A percentile compares a stretch with the other conserved stretches of the same genome.
These are phyloP conservation scores for Kwoniella dendrophila DNA, from an alignment of 768 basidiomycete species.

Conservation along the genomic window DNA sequence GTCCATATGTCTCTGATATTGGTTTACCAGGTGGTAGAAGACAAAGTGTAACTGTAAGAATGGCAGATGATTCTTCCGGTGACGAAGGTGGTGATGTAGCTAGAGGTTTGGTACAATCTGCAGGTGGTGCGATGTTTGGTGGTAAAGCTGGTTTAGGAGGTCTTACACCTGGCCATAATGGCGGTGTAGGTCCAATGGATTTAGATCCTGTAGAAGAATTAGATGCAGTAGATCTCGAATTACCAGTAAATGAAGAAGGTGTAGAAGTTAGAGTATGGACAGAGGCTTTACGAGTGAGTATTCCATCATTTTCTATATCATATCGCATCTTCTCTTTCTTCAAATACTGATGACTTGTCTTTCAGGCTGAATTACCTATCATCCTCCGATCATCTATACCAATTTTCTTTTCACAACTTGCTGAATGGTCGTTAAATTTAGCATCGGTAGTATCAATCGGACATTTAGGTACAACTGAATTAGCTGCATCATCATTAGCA, in stretches of 20 bases:
- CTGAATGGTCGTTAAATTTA: slow-evolving; percentile 81
- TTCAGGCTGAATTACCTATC: slow-evolving; percentile 47
- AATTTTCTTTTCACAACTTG: slow-evolving; percentile 49
- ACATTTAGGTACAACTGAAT: slow-evolving; percentile 82
- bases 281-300: slow-evolving; percentile 43
- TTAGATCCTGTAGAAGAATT: slow-evolving; percentile 54
- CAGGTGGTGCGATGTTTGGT: slow-evolving; percentile 41
- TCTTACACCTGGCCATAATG: slow-evolving; percentile 25
- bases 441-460: slow-evolving; percentile 84
- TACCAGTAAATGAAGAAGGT: slow-evolving; percentile 46
- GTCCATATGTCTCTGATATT: slow-evolving; percentile 22
- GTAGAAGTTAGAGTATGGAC: slow-evolving; percentile 41
- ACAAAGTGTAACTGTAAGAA: slow-evolving; percentile 27
- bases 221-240: slow-evolving; percentile 48
- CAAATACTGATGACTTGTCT: background rate
- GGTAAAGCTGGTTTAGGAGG: slow-evolving; percentile 32
- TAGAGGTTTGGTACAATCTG: slow-evolving; percentile 29
- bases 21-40: slow-evolving; percentile 16
- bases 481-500: slow-evolving; percentile 72
- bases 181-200: slow-evolving; percentile 37
- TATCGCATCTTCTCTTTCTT: too few species aligned
- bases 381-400: slow-evolving; percentile 43
- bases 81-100: slow-evolving; percentile 45
- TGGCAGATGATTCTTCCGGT: slow-evolving; percentile 42
- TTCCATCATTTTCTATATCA: too few species aligned